Evolutionary conservation across 345 rosid species (phyloP).

Genomic region (Noccaea bulbosa): DNA sequence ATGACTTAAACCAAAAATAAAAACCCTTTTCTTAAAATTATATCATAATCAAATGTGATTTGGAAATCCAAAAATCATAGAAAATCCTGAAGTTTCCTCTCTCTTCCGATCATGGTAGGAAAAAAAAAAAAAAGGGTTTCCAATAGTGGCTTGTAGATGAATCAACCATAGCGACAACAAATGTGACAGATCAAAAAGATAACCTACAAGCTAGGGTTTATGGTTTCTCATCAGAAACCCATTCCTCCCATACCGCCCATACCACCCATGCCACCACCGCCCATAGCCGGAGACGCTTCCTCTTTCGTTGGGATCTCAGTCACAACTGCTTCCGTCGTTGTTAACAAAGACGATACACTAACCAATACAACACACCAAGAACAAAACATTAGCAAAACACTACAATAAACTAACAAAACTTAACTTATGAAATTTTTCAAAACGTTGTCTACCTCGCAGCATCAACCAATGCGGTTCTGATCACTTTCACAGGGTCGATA

Average conservation of each 20-base stretch:
- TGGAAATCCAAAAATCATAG: background rate
- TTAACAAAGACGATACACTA: conserved; percentile 92
- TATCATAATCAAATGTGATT: conserved; percentile 4
- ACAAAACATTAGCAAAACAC: background rate
- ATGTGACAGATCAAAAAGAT: conserved; percentile 16
- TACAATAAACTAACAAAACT: background rate
- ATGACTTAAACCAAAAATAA: background rate
- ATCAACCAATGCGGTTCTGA: conserved; percentile 93
- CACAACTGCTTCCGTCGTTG: conserved; percentile 90
- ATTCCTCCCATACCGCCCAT: conserved; percentile 87
- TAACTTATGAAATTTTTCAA: background rate
- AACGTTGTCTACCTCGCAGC: conserved; percentile 70
- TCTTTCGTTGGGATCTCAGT: conserved; percentile 87
- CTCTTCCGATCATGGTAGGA: conserved; percentile 12
- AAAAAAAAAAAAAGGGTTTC: background rate
- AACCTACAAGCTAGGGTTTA: conserved; percentile 21
- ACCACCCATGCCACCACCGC: conserved; percentile 71
- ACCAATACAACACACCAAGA: background rate
- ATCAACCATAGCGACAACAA: conserved; percentile 10
- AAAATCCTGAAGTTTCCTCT: background rate
- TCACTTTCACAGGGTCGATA: conserved; percentile 91
- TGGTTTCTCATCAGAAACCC: conserved; percentile 68
- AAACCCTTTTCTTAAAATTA: background rate
- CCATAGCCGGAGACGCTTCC: conserved; percentile 62
- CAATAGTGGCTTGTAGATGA: conserved; percentile 16